Evolutionary conservation across 1,284 basidiomycete species (phyloP).

Genomic region (Fomitopsis pinicola): DNA sequence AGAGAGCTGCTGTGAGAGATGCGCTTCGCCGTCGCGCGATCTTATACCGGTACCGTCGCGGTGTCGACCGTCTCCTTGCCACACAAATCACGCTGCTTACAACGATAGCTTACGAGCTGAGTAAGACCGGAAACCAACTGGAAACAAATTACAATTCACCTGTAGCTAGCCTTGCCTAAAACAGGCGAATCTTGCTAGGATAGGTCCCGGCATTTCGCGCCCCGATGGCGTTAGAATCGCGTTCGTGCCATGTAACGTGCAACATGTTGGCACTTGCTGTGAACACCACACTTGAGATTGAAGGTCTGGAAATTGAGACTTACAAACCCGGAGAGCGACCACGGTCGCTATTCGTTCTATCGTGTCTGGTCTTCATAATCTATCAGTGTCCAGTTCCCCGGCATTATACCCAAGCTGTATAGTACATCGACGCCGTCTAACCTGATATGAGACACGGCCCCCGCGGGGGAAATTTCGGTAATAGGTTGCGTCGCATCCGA

Average conservation of each 20-base stretch:
- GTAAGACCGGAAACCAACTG: conserved; percentile 1
- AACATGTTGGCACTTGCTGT: background rate
- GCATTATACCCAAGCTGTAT: conserved; percentile 4
- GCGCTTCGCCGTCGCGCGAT: background rate
- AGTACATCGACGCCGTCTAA: background rate
- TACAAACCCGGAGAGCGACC: too few species aligned
- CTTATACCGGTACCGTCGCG: background rate
- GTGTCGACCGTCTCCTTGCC: background rate
- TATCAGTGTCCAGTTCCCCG: background rate
- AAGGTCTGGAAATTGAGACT: too few species aligned
- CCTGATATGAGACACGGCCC: background rate
- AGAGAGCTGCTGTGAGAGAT: background rate
- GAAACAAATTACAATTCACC: background rate
- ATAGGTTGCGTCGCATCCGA: background rate
- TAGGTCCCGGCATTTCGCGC: background rate
- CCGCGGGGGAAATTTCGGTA: background rate
- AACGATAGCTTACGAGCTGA: background rate
- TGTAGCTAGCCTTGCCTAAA: background rate
- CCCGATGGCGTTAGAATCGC: background rate
- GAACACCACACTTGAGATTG: background rate
- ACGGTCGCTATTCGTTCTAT: too few species aligned
- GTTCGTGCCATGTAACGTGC: background rate
- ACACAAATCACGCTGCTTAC: conserved; percentile 8
- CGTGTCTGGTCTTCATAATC: too few species aligned
- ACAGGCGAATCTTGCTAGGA: background rate